These are phyloP conservation scores for Moesziomyces sp. DNA, from an alignment of 1,284 basidiomycete genomes.

Conservation along the genomic window DNA sequence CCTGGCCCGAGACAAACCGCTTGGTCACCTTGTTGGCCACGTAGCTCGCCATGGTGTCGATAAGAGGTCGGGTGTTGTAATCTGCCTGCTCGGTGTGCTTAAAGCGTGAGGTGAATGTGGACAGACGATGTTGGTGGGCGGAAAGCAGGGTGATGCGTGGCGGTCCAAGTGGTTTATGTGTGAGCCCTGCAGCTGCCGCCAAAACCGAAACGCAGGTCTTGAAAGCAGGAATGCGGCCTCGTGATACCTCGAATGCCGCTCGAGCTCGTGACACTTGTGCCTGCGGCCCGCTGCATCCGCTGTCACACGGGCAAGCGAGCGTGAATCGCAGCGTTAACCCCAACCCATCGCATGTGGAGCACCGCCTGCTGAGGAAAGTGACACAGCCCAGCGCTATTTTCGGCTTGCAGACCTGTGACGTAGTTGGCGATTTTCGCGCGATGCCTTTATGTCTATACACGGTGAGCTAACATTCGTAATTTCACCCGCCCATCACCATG, in stretches of 20 bases:
- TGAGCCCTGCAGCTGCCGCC: not conserved
- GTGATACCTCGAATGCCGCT: too few species aligned
- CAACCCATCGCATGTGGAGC: not conserved
- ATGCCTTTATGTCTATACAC: not conserved
- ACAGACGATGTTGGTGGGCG: not conserved
- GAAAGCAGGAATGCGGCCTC: not conserved
- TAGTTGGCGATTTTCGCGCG: not conserved
- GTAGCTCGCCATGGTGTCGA: conserved; percentile 42
- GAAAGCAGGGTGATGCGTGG: not conserved
- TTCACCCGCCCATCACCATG: too few species aligned
- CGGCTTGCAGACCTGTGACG: conserved; percentile 2
- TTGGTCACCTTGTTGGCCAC: conserved; percentile 54
- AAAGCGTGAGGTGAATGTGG: not conserved
- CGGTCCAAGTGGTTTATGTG: not conserved
- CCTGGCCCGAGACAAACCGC: conserved; percentile 43
- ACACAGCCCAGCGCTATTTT: conserved; percentile 5
- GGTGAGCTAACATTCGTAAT: not conserved
- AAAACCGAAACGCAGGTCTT: not conserved
- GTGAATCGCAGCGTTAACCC: not conserved
- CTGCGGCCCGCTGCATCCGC: not conserved
- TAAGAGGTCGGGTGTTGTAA: too few species aligned
- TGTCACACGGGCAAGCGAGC: not conserved
- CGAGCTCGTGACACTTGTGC: not conserved
- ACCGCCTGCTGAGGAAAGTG: not conserved
- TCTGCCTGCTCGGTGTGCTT: not conserved